Conservation (phyloP, 139 green algal species). For the Trebouxia sp. region DNA sequence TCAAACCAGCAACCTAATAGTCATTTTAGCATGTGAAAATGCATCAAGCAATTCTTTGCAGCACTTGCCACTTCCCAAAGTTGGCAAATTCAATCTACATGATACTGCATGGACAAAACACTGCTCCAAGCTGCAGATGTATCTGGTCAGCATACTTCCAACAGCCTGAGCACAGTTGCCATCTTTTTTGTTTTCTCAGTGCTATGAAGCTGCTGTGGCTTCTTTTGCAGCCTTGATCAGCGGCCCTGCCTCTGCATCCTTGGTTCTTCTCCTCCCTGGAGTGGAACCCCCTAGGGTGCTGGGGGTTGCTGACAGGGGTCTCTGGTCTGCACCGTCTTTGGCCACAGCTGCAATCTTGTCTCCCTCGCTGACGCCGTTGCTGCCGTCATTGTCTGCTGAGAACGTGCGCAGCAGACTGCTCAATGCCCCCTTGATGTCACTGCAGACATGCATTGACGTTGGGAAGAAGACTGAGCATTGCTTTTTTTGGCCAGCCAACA, state of each 20-base stretch:
- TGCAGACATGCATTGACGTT: not conserved
- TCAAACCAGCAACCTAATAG: too few species aligned
- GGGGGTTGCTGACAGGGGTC: not conserved
- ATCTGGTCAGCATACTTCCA: too few species aligned
- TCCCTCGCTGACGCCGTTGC: not conserved
- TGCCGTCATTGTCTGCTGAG: not conserved
- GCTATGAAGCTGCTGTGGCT: not conserved
- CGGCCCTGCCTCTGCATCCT: not conserved
- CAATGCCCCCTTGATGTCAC: constrained; percentile 23
- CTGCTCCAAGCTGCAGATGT: too few species aligned
- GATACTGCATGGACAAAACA: too few species aligned
- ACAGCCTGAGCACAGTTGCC: too few species aligned
- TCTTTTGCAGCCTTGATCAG: too few species aligned
- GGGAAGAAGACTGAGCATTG: too few species aligned
- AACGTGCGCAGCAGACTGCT: constrained; percentile 4
- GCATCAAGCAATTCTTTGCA: too few species aligned
- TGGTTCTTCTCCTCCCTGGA: not conserved
- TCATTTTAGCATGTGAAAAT: too few species aligned
- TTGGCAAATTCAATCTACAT: too few species aligned
- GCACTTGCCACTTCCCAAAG: too few species aligned
- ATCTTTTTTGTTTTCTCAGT: too few species aligned
- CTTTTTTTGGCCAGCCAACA: not conserved
- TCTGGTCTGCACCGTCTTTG: constrained; percentile 4
- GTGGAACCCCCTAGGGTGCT: constrained; percentile 6
- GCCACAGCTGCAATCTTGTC: constrained; percentile 18